Percentiles rank a stretch among this genome's conserved stretches.
Conservation (phyloP, 805 yeast genomes). For the Candida golubevii region DNA sequence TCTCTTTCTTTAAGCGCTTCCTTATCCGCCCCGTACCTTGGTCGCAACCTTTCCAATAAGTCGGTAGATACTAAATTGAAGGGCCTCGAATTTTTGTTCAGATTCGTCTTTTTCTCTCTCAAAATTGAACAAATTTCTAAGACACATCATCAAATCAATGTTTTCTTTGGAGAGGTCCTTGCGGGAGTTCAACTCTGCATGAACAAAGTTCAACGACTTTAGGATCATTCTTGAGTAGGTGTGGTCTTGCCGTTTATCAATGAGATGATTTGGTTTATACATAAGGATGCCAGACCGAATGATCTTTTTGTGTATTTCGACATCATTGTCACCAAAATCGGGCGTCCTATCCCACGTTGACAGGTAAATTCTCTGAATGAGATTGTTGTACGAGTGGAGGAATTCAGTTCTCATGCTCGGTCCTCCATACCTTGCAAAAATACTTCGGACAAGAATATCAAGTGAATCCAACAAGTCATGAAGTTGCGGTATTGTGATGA, state of each 20-base stretch:
- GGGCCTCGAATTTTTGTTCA: conserved; percentile 1
- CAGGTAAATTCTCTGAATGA: conserved; percentile 22
- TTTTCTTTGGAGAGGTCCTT: conserved; percentile 15
- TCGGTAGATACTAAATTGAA: conserved; percentile 5
- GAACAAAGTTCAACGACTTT: conserved; percentile 24
- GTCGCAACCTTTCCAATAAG: neutral
- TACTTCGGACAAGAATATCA: conserved; percentile 21
- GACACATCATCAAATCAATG: conserved; percentile 16
- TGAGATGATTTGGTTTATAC: conserved; percentile 23
- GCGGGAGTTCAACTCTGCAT: conserved; percentile 17
- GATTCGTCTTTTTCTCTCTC: conserved; percentile 2
- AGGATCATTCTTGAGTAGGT: conserved; percentile 16
- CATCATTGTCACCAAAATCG: conserved; percentile 11
- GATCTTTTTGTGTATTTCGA: conserved; percentile 23
- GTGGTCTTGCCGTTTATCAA: conserved; percentile 18
- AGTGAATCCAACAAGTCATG: conserved; percentile 19
- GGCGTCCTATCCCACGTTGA: conserved; percentile 25
- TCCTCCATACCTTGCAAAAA: conserved; percentile 17
- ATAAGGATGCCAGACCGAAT: conserved; percentile 27
- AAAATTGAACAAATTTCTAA: conserved; percentile 17
- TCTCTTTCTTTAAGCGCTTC: too few relatives aligned
- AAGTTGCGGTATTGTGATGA: conserved; percentile 25
- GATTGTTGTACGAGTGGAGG: conserved; percentile 23
- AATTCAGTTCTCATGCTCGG: conserved; percentile 11
- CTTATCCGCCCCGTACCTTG: neutral